Conservation (phyloP, 169 alveolate species). For the Theileria parva region DNA sequence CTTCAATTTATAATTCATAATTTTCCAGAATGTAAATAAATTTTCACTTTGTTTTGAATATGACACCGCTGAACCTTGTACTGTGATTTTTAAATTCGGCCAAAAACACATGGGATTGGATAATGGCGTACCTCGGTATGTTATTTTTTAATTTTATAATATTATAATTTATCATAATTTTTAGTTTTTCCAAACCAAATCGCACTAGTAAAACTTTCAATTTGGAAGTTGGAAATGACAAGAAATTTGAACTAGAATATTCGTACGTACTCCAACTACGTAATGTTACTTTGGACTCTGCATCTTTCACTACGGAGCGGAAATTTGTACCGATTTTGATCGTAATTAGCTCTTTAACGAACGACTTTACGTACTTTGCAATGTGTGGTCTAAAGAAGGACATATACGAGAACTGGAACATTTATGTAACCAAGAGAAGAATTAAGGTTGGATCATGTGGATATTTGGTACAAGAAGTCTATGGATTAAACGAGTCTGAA, state of each 20-base stretch:
- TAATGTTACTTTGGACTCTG: slow-evolving; percentile 15
- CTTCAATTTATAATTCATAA: background rate
- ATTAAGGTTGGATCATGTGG: slow-evolving; percentile 47
- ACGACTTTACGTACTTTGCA: slow-evolving; percentile 24
- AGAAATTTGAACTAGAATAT: slow-evolving; percentile 6
- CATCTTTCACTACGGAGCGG: slow-evolving; percentile 34
- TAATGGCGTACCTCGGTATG: slow-evolving; percentile 49
- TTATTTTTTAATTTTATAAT: too few species aligned
- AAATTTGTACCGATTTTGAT: slow-evolving; percentile 49
- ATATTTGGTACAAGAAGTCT: slow-evolving; percentile 63
- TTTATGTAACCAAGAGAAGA: slow-evolving; percentile 46
- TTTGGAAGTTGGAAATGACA: slow-evolving; percentile 40
- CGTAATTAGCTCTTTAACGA: background rate
- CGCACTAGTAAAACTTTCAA: background rate
- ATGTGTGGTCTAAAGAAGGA: slow-evolving; percentile 45
- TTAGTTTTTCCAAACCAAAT: slow-evolving; percentile 34
- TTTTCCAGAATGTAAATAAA: background rate
- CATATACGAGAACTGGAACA: slow-evolving; percentile 24
- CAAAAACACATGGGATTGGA: slow-evolving; percentile 45
- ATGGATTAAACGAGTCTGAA: slow-evolving; percentile 53
- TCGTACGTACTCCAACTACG: background rate
- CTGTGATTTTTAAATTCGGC: slow-evolving; percentile 32
- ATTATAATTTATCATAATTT: background rate
- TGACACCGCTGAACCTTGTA: slow-evolving; percentile 18
- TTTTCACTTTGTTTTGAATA: slow-evolving; percentile 32